These are phyloP conservation scores for Incumbomyces delicatus DNA, from an alignment of 2,329 filamentous ascomycete species.

Conservation along the genomic window DNA sequence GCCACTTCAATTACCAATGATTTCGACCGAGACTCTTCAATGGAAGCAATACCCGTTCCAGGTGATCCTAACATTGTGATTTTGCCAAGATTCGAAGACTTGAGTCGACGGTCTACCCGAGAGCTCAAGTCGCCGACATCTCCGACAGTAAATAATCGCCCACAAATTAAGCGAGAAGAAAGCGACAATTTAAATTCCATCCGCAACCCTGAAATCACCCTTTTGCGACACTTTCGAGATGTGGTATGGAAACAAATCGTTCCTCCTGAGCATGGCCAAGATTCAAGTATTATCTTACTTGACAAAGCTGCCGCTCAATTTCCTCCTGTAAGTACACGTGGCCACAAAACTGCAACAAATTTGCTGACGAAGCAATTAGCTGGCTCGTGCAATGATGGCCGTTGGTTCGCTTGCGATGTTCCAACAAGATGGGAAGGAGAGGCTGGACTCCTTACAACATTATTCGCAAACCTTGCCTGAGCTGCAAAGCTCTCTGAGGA, in stretches of 20 bases:
- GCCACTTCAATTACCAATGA: slow-evolving; percentile 23
- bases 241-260: slow-evolving; percentile 34
- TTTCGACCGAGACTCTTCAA: slow-evolving; percentile 23
- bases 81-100: slow-evolving; percentile 42
- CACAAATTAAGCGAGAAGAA: slow-evolving; percentile 4
- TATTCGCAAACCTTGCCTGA: slow-evolving; percentile 45
- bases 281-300: slow-evolving; percentile 33
- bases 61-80: slow-evolving; percentile 42
- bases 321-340: slow-evolving; percentile 36
- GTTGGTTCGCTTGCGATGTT: slow-evolving; percentile 46
- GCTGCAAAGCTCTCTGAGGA: slow-evolving; percentile 35
- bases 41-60: slow-evolving; percentile 15
- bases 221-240: slow-evolving; percentile 32
- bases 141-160: slow-evolving; percentile 13
- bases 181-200: neutral
- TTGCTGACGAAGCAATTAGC: slow-evolving; percentile 25
- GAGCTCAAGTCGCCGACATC: slow-evolving; percentile 27
- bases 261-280: slow-evolving; percentile 21
- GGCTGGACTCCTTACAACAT: slow-evolving; percentile 43
- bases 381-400: slow-evolving; percentile 50
- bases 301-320: slow-evolving; percentile 40
- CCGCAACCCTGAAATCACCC: slow-evolving; percentile 12
- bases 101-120: slow-evolving; percentile 25
- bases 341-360: no score
- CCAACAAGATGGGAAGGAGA: slow-evolving; percentile 35